Base-by-base conservation (phyloP, 2,329 filamentous ascomycete species). In the Sporothrix pseudoabietina region DNA sequence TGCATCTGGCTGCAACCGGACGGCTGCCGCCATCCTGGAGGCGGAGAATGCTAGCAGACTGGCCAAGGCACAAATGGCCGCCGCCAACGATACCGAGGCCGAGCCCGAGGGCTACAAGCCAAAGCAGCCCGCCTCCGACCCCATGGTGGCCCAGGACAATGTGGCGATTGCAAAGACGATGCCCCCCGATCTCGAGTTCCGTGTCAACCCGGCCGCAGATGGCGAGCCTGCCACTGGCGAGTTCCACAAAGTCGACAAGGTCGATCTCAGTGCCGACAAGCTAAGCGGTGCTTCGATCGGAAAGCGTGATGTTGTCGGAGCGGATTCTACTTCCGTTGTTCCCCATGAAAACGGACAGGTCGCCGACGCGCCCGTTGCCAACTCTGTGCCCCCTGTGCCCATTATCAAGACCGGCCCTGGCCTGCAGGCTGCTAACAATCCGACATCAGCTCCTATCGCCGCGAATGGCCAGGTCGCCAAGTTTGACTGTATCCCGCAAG, bases 1-100 rank as follows among this genome's bases (percentile, higher is more conserved):
- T 81, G 90, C 91, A 10, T 92, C 91, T 35, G 94, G 94, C 5
- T 97, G 94, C 80, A 91, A 92, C 78, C 85, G 83, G 73, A 86
- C 87, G 0, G 85, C 84, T 0, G 80, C 80, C 12, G 77, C 77
- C 4, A 57, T 78, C 26, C 73, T 76, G 6, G 75, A 78, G 66
- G 75, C 75, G 30, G 77, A 81, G 19, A 74, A 66, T 39, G 75
- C 73, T 69, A 84, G 81, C 71, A 71, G 77, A 19, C 79, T 81
- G 41, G 82, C 81, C 0, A 80, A 83, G 77, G 76, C 80, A 4
- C 81, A 83, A 30, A 79, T 80, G 0, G 77, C 79, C 12, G 79
- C 79, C 1, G 78, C 78, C 3, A 68, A 75, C 2, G 74, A 76
- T 8, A 72, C 76, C 5, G 76, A 73, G 69, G 5, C 4, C 4